phyloP scores from a whole-genome alignment of 345 rosid species.

The Acer yangbiense region DNA sequence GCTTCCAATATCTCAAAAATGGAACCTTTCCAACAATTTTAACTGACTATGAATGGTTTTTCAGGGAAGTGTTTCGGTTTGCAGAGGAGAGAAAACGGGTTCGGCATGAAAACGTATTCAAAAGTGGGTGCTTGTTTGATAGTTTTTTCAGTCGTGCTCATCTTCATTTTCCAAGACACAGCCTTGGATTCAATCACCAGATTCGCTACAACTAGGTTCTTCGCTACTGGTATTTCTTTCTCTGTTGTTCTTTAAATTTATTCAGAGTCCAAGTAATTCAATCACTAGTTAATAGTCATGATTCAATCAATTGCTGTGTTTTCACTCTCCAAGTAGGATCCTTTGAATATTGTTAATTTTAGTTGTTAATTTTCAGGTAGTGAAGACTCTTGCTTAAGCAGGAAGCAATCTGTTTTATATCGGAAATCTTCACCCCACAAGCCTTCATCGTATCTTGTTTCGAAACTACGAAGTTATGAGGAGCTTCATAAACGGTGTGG shows the following conservation, averaged over 20 bases:
- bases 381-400: slow-evolving; percentile 10
- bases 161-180: background rate
- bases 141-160: background rate
- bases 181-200: background rate
- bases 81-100: background rate
- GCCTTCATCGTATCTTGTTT: slow-evolving; percentile 20
- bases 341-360: background rate
- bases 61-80: background rate
- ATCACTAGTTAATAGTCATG: too few species aligned
- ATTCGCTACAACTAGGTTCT: background rate
- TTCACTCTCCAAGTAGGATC: background rate
- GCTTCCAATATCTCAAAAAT: too few species aligned
- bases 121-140: background rate
- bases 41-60: too few species aligned
- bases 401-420: slow-evolving; percentile 10
- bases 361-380: slow-evolving; percentile 12
- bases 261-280: too few species aligned
- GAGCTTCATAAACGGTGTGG: slow-evolving; percentile 19
- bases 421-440: slow-evolving; percentile 15
- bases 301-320: too few species aligned
- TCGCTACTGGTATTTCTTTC: background rate
- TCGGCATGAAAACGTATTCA: background rate
- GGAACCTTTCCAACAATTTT: too few species aligned
- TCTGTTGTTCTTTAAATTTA: background rate
- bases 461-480: slow-evolving; percentile 18